phyloP scores from a whole-genome alignment of 495 filamentous ascomycete species.

The Penicillium lagena region DNA sequence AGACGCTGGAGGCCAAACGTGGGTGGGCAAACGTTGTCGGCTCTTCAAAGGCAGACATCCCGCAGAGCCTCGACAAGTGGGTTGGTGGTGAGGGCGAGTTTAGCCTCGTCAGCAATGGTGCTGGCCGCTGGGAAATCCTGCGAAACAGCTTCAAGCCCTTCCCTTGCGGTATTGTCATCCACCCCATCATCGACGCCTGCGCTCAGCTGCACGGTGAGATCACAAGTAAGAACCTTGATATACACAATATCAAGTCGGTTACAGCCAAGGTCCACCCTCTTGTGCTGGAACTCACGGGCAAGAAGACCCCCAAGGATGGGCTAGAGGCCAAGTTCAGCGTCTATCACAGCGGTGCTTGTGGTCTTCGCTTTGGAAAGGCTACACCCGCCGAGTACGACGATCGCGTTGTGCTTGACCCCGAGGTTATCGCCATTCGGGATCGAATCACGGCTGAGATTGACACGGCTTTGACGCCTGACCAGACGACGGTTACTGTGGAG shows the following conservation, averaged over 20 bases:
- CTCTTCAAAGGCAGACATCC: too few species aligned
- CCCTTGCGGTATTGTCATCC: slow-evolving; percentile 51
- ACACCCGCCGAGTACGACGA: slow-evolving; percentile 45
- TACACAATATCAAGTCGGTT: slow-evolving; percentile 10
- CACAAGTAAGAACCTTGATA: slow-evolving; percentile 7
- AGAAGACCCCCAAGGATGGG: slow-evolving; percentile 40
- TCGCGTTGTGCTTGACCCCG: slow-evolving; percentile 28
- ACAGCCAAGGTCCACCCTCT: slow-evolving; percentile 42
- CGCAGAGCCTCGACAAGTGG: too few species aligned
- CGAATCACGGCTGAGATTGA: slow-evolving; percentile 25
- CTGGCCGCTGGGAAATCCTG: slow-evolving; percentile 40
- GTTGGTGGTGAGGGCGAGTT: slow-evolving; percentile 5
- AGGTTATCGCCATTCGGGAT: too few species aligned
- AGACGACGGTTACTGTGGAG: slow-evolving; percentile 24
- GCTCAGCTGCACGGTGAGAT: slow-evolving; percentile 37
- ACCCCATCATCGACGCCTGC: slow-evolving; percentile 47
- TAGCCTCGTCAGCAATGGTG: too few species aligned
- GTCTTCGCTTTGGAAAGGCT: slow-evolving; percentile 42
- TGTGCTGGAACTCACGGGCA: slow-evolving; percentile 47
- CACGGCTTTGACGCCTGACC: slow-evolving; percentile 34
- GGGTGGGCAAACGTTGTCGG: slow-evolving; percentile 49
- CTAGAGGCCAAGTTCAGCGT: slow-evolving; percentile 50
- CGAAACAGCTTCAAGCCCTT: slow-evolving; percentile 51
- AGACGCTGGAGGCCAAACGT: slow-evolving; percentile 44
- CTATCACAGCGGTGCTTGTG: slow-evolving; percentile 45